These are phyloP conservation scores for Chaetomium sp. DNA, from an alignment of 2,329 filamentous ascomycete species.

Conservation along the genomic window DNA sequence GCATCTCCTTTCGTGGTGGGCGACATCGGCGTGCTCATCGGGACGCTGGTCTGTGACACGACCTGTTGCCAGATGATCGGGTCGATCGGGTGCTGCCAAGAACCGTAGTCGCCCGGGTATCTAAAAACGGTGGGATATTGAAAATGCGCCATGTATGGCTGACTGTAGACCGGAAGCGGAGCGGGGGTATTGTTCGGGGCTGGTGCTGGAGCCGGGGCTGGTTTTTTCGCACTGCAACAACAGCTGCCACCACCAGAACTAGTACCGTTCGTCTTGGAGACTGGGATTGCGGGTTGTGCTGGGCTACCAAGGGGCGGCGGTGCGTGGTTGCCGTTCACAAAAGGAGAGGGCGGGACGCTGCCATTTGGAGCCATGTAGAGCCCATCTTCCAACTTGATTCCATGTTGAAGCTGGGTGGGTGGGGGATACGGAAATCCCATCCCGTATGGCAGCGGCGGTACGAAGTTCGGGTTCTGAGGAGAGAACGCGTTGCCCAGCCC, in stretches of 20 bases:
- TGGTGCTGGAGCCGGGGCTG: background rate
- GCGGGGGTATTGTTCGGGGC: conserved; percentile 12
- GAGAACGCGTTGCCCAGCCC: conserved; percentile 21
- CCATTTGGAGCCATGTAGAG: conserved; percentile 51
- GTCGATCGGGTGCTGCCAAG: conserved; percentile 57
- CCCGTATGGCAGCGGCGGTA: conserved; percentile 25
- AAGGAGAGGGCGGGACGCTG: conserved; percentile 19
- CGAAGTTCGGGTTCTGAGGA: conserved; percentile 20
- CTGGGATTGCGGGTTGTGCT: conserved; percentile 18
- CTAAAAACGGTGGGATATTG: conserved; percentile 52
- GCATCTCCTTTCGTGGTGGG: conserved; percentile 21
- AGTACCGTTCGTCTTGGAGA: conserved; percentile 20
- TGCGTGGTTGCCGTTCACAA: conserved; percentile 24
- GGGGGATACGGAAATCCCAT: conserved; percentile 28
- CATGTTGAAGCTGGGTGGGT: conserved; percentile 22
- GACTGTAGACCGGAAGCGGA: conserved; percentile 19
- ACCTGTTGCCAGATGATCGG: conserved; percentile 56
- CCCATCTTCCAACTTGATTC: conserved; percentile 30
- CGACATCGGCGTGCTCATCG: conserved; percentile 16
- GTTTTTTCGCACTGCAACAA: conserved; percentile 38
- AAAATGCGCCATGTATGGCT: conserved; percentile 41
- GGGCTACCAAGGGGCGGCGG: conserved; percentile 29
- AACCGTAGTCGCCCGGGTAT: conserved; percentile 58
- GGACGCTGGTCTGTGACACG: conserved; percentile 29
- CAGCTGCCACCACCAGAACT: conserved; percentile 39